These are phyloP conservation scores for Pichia insulana DNA, from an alignment of 805 yeast species.

Conservation along the genomic window DNA sequence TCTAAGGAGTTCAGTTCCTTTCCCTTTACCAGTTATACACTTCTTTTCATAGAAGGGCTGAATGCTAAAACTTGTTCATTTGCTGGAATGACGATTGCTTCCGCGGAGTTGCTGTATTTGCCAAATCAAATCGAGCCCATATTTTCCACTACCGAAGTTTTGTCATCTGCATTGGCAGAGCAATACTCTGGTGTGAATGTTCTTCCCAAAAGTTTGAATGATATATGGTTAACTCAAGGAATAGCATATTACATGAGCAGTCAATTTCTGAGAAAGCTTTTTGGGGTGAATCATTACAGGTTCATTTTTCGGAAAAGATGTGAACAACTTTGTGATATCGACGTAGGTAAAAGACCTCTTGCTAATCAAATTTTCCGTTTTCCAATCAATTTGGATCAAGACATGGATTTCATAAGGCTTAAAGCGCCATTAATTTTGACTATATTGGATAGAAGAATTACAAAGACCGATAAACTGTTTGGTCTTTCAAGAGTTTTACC, in stretches of 20 bases:
- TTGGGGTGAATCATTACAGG: conserved; percentile 80
- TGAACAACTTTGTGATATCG: conserved; percentile 62
- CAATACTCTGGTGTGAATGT: conserved; percentile 95
- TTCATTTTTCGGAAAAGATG: conserved; percentile 57
- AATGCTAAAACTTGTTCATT: conserved; percentile 48
- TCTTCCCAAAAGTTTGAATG: conserved; percentile 68
- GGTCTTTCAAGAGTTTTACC: conserved; percentile 90
- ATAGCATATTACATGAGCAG: conserved; percentile 76
- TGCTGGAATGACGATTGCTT: conserved; percentile 62
- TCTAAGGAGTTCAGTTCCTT: conserved; percentile 87
- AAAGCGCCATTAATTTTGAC: conserved; percentile 82
- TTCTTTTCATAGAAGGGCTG: conserved; percentile 62
- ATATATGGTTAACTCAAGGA: conserved; percentile 86
- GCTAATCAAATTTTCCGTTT: conserved; percentile 57
- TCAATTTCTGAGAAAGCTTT: conserved; percentile 55
- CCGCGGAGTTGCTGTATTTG: conserved; percentile 59
- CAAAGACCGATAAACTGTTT: conserved; percentile 89
- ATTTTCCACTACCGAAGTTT: conserved; percentile 54
- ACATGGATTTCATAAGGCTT: conserved; percentile 58
- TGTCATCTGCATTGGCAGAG: conserved; percentile 64
- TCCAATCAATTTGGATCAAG: conserved; percentile 51
- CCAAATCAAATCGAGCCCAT: conserved; percentile 72
- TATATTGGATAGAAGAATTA: conserved; percentile 85
- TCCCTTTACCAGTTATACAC: conserved; percentile 75
- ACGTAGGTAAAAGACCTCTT: conserved; percentile 74